Percentiles rank a stretch among this genome's conserved stretches.
These are phyloP conservation scores for Taphrina sp. DNA, from an alignment of 1,139 yeast species.

Conservation along the genomic window DNA sequence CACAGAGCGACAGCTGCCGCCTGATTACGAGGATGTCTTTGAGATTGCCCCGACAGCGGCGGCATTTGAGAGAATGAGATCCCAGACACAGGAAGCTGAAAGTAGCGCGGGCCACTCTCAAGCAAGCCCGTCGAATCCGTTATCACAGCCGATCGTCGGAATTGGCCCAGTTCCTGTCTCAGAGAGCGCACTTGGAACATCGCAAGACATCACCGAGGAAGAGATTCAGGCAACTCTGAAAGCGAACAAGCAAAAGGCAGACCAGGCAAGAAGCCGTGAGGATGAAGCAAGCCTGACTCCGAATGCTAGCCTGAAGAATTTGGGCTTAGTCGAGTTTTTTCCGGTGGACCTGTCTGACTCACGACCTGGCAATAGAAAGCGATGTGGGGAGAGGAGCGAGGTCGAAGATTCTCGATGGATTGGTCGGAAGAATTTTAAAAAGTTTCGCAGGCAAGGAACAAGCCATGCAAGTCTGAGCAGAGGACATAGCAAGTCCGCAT, in stretches of 20 bases:
- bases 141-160: too few relatives aligned
- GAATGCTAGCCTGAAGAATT: background rate
- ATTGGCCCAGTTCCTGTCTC: background rate
- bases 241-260: slow-evolving; percentile 2
- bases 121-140: background rate
- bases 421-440: slow-evolving; percentile 31
- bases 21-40: background rate
- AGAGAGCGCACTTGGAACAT: background rate
- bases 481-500: background rate
- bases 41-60: slow-evolving; percentile 22
- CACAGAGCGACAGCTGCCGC: too few relatives aligned
- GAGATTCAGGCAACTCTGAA: slow-evolving; percentile 6
- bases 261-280: background rate
- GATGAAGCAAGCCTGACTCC: background rate
- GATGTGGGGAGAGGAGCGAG: too few relatives aligned
- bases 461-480: background rate
- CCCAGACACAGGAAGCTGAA: background rate
- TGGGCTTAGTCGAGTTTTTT: slow-evolving; percentile 20
- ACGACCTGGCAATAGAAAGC: background rate
- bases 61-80: slow-evolving; percentile 1
- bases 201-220: slow-evolving; percentile 8
- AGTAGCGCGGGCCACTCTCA: background rate
- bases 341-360: slow-evolving; percentile 1
- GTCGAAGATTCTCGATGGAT: slow-evolving; percentile 29
- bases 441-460: slow-evolving; percentile 14